Conservation (phyloP, 2,329 filamentous ascomycete genomes). For the Epichloe aotearoae region DNA sequence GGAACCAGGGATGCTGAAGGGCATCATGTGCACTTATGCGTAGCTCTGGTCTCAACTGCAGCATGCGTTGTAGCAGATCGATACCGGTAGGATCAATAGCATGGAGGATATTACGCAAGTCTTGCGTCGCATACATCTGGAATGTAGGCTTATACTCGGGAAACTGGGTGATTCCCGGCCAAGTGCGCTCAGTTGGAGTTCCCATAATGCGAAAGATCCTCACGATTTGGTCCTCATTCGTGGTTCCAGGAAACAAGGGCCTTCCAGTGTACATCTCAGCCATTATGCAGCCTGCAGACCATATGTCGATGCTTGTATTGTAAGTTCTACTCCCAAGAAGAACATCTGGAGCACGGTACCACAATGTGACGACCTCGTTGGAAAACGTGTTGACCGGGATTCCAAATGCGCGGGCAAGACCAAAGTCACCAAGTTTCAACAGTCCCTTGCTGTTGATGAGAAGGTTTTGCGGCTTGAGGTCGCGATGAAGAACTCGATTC, state of each 20-base stretch:
- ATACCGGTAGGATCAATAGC: constrained; percentile 82
- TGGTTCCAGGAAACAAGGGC: constrained; percentile 91
- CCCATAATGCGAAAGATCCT: constrained; percentile 99
- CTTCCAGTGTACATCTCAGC: constrained; percentile 97
- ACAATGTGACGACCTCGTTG: constrained; percentile 93
- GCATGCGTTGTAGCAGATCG: constrained; percentile 78
- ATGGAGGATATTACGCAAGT: constrained; percentile 72
- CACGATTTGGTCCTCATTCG: constrained; percentile 93
- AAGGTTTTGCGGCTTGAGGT: constrained; percentile 91
- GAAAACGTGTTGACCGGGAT: constrained; percentile 98
- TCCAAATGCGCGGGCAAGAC: constrained; percentile 83
- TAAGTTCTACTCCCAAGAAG: constrained; percentile 89
- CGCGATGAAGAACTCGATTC: constrained; percentile 88
- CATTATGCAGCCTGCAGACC: constrained; percentile 99
- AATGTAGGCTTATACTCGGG: constrained; percentile 97
- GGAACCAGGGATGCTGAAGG: constrained; percentile 86
- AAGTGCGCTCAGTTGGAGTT: constrained; percentile 86
- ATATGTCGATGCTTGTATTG: constrained; percentile 99
- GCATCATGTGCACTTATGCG: constrained; percentile 80
- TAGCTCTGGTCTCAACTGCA: constrained; percentile 84
- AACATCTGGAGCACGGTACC: constrained; percentile 95
- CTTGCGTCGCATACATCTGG: constrained; percentile 87
- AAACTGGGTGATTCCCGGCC: constrained; percentile 88
- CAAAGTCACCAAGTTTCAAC: constrained; percentile 89
- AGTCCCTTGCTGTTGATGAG: constrained; percentile 87